Percentiles rank a stretch among this genome's conserved stretches.
Evolutionary conservation across 192 early-diverging fungal genomes (phyloP).

Genomic region (Backusella westeae): DNA sequence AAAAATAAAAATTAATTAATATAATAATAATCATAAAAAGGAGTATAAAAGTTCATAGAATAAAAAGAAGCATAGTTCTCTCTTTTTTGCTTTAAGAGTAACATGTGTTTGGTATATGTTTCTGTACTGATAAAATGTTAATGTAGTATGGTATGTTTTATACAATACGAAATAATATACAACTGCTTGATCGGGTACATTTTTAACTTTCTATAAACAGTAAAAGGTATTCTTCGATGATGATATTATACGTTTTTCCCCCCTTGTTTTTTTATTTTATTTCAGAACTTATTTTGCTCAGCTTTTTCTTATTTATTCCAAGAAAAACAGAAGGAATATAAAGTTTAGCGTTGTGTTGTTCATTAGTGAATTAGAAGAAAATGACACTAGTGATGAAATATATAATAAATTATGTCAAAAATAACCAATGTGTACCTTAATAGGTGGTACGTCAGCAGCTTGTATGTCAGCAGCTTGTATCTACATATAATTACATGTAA

Average conservation of each 20-base stretch:
- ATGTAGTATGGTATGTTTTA: background rate
- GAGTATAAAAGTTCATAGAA: background rate
- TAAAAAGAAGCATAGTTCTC: background rate
- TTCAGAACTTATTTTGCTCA: background rate
- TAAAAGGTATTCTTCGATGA: background rate
- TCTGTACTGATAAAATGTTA: background rate
- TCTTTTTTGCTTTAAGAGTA: background rate
- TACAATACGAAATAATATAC: too few species aligned
- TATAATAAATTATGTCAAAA: background rate
- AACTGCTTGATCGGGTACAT: background rate
- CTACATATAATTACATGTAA: too few species aligned
- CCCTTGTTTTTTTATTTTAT: slow-evolving; percentile 1
- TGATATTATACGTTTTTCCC: background rate
- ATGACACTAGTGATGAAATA: background rate
- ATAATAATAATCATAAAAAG: background rate
- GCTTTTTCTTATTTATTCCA: slow-evolving; percentile 3
- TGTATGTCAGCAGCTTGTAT: too few species aligned
- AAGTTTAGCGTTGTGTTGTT: background rate
- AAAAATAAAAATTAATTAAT: background rate
- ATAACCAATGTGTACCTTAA: background rate
- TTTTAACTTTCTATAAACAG: background rate
- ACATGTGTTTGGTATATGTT: background rate
- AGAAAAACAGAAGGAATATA: background rate
- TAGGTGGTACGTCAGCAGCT: too few species aligned
- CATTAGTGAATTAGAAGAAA: background rate